phyloP scores from a whole-genome alignment of 1,284 basidiomycete genomes.

The Malassezia yamatoensis region DNA sequence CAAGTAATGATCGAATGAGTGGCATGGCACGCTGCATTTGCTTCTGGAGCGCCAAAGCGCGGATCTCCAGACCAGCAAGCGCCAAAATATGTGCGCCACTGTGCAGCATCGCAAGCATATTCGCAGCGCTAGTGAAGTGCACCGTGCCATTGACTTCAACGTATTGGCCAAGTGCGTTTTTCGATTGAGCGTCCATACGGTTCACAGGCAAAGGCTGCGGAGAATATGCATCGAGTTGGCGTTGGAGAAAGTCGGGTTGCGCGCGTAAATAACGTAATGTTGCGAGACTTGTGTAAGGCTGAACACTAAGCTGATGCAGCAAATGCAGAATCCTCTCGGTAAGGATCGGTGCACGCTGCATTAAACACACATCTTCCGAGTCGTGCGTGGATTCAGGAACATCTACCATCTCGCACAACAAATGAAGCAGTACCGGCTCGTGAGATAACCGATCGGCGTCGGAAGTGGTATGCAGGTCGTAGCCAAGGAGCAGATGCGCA shows the following conservation, averaged over 20 bases:
- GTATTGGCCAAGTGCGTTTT: conserved; percentile 54
- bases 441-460: conserved; percentile 51
- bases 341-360: conserved; percentile 55
- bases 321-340: conserved; percentile 78
- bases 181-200: conserved; percentile 24
- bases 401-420: conserved; percentile 44
- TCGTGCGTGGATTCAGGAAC: conserved; percentile 50
- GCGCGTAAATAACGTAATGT: conserved; percentile 80
- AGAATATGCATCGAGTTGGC: conserved; percentile 59
- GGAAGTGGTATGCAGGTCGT: conserved; percentile 42
- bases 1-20: conserved; percentile 39
- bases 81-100: conserved; percentile 76
- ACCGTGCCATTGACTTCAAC: conserved; percentile 58
- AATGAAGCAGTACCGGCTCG: conserved; percentile 2
- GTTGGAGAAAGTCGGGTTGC: conserved; percentile 75
- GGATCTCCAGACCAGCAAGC: conserved; percentile 76
- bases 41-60: conserved; percentile 68
- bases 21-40: conserved; percentile 38
- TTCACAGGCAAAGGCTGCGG: conserved; percentile 52
- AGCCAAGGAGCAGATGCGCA: conserved; percentile 75
- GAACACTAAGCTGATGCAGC: conserved; percentile 73
- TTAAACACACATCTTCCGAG: conserved; percentile 47
- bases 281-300: conserved; percentile 69
- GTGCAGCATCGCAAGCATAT: conserved; percentile 67
- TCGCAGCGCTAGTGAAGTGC: conserved; percentile 64